Conservation (phyloP, 768 basidiomycete species). For the Polyporus arcularius region DNA sequence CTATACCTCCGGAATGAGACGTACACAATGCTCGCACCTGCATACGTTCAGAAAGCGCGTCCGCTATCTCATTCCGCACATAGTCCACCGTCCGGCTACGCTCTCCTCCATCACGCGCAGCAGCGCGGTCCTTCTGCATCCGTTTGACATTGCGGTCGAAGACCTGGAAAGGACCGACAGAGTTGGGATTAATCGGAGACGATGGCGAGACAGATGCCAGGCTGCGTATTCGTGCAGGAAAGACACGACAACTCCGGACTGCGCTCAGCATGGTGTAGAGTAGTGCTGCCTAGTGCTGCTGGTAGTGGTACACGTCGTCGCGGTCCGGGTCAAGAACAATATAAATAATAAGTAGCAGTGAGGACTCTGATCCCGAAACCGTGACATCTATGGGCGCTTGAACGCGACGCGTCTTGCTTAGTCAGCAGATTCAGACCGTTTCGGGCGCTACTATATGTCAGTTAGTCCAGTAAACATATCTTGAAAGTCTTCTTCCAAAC, state of each 20-base stretch:
- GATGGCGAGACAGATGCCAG: slow-evolving; percentile 53
- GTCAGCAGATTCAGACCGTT: slow-evolving; percentile 2
- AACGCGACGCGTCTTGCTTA: slow-evolving; percentile 21
- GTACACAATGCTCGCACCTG: slow-evolving; percentile 46
- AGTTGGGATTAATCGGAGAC: slow-evolving; percentile 43
- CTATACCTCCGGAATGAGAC: slow-evolving; percentile 2
- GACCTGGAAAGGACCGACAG: slow-evolving; percentile 71
- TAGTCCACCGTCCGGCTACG: slow-evolving; percentile 86
- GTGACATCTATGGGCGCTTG: not conserved
- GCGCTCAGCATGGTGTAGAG: slow-evolving; percentile 1
- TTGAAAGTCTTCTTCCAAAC: no score
- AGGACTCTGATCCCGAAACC: not conserved
- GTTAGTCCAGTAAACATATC: no score
- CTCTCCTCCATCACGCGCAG: slow-evolving; percentile 52
- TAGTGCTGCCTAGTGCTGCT: not conserved
- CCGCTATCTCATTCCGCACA: slow-evolving; percentile 86
- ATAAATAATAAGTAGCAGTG: not conserved
- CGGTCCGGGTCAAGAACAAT: not conserved
- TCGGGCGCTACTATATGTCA: no score
- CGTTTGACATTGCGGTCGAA: slow-evolving; percentile 85
- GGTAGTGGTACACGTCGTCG: no score
- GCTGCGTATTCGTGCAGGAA: slow-evolving; percentile 26
- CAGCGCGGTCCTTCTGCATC: slow-evolving; percentile 77
- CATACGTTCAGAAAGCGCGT: slow-evolving; percentile 87
- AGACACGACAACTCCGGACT: not conserved